These are phyloP conservation scores for Kwoniella heveanensis DNA, from an alignment of 768 basidiomycete genomes.

Conservation along the genomic window DNA sequence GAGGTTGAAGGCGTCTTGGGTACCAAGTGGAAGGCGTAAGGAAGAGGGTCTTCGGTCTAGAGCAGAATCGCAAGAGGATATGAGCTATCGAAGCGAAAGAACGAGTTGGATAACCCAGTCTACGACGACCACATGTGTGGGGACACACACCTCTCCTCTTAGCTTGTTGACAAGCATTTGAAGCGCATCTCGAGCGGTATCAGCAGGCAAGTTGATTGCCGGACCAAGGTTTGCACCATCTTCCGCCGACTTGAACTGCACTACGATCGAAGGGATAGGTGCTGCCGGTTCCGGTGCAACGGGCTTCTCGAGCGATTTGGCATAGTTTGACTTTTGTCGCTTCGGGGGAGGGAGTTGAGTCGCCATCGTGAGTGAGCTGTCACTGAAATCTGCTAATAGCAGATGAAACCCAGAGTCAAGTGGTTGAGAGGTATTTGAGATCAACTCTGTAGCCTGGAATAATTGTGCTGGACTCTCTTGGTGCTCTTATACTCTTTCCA, in stretches of 20 bases:
- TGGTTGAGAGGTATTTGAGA: no score
- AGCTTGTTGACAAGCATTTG: conserved; percentile 89
- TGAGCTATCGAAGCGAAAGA: no score
- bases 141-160: conserved; percentile 64
- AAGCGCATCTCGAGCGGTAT: conserved; percentile 77
- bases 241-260: conserved; percentile 89
- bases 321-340: conserved; percentile 69
- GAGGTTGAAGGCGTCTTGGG: conserved; percentile 41
- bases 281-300: conserved; percentile 53
- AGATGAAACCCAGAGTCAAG: no score
- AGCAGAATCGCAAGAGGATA: not conserved
- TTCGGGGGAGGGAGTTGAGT: conserved; percentile 85
- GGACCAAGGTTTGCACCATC: conserved; percentile 80
- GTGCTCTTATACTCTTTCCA: no score
- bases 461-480: no score
- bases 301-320: conserved; percentile 56
- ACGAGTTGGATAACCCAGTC: no score
- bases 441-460: no score
- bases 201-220: conserved; percentile 83
- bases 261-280: conserved; percentile 70
- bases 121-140: no score
- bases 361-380: conserved; percentile 63
- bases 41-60: conserved; percentile 83
- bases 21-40: conserved; percentile 83
- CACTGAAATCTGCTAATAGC: no score